phyloP scores from a whole-genome alignment of 1,284 basidiomycete genomes.

The Cryptococcus sp. region DNA sequence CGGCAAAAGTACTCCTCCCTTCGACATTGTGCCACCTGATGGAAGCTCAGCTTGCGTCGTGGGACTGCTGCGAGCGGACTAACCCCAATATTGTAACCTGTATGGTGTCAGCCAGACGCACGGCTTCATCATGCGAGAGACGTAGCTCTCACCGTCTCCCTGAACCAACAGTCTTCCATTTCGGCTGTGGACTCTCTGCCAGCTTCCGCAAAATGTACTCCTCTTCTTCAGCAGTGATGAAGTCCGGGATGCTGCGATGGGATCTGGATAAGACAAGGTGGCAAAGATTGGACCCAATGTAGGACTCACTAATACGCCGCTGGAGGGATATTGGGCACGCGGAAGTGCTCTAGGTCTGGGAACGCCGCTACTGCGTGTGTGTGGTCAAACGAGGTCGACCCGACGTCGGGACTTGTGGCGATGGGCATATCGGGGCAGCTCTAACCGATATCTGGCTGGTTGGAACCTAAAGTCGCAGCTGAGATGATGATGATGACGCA shows the following conservation, averaged over 20 bases:
- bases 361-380: conserved; percentile 1
- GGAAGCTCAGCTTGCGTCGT: conserved; percentile 1
- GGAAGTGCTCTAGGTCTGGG: conserved; percentile 22
- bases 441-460: no score
- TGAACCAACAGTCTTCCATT: conserved; percentile 75
- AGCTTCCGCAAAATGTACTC: conserved; percentile 76
- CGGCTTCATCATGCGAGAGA: not conserved
- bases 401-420: no score
- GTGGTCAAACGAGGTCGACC: no score
- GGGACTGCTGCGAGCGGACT: not conserved
- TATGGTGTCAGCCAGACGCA: conserved; percentile 3
- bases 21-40: conserved; percentile 50
- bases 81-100: conserved; percentile 78
- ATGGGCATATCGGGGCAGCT: no score
- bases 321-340: conserved; percentile 32
- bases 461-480: no score
- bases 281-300: not conserved
- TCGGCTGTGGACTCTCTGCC: conserved; percentile 70
- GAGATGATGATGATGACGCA: no score
- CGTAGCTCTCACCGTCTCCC: conserved; percentile 66
- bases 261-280: conserved; percentile 2
- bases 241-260: conserved; percentile 69
- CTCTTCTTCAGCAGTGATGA: conserved; percentile 78
- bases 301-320: conserved; percentile 37
- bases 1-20: conserved; percentile 46